These are phyloP conservation scores for Eutreptiella sp. DNA, from an alignment of 208 protist species.

Conservation along the genomic window DNA sequence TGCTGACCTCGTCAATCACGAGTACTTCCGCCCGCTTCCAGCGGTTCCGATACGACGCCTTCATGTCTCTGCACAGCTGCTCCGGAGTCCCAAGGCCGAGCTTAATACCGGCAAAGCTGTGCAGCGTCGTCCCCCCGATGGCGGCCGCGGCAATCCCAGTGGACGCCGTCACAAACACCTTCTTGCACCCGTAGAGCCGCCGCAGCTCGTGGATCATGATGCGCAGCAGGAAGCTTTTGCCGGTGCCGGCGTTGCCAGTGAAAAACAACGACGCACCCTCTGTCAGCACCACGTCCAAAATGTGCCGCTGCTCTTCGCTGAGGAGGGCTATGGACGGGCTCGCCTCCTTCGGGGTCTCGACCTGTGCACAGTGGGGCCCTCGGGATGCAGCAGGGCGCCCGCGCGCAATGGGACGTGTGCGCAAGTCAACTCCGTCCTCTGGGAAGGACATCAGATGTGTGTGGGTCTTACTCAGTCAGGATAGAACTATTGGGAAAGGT, in stretches of 20 bases:
- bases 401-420: too few species aligned
- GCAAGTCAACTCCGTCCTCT: too few species aligned
- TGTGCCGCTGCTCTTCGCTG: constrained; percentile 47
- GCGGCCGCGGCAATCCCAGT: constrained; percentile 40
- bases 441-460: too few species aligned
- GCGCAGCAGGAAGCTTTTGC: too few species aligned
- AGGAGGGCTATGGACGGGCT: too few species aligned
- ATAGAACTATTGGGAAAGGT: too few species aligned
- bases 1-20: too few species aligned
- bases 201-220: constrained; percentile 45
- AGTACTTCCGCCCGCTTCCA: too few species aligned
- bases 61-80: constrained; percentile 28
- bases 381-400: too few species aligned
- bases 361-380: too few species aligned
- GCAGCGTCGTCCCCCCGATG: constrained; percentile 42
- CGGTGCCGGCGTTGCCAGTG: constrained; percentile 63
- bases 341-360: too few species aligned
- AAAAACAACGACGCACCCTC: constrained; percentile 58
- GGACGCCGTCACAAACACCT: constrained; percentile 34
- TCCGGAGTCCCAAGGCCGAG: constrained; percentile 33
- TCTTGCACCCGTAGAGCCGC: background rate
- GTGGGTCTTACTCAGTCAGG: too few species aligned
- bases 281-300: constrained; percentile 42
- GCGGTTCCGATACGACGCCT: constrained; percentile 29
- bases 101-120: constrained; percentile 47